A percentile compares a stretch with the other conserved stretches of the same genome.
Conservation (phyloP, 2,329 filamentous ascomycete genomes). For the Catunica adiposa region DNA sequence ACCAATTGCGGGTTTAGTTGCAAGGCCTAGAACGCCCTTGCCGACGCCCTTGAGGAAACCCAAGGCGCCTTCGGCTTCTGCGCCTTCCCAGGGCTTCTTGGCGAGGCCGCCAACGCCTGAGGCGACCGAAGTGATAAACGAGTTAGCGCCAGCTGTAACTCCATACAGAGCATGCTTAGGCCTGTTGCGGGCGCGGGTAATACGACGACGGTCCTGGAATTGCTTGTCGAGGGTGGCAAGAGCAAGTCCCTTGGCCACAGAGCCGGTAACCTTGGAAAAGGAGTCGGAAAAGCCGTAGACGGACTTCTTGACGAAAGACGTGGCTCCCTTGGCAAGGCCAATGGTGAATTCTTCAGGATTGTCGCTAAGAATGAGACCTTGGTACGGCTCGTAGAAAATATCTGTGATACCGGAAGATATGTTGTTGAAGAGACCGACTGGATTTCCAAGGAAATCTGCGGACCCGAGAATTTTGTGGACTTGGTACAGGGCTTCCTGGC, state of each 20-base stretch:
- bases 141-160: slow-evolving; percentile 87
- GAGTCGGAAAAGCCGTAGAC: slow-evolving; percentile 96
- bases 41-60: slow-evolving; percentile 97
- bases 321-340: slow-evolving; percentile 90
- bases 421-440: slow-evolving; percentile 94
- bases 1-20: slow-evolving; percentile 91
- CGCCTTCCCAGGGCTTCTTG: slow-evolving; percentile 83
- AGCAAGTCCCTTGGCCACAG: slow-evolving; percentile 87
- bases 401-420: slow-evolving; percentile 93
- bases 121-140: slow-evolving; percentile 79
- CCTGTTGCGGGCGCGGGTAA: slow-evolving; percentile 79
- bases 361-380: slow-evolving; percentile 91
- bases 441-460: slow-evolving; percentile 93
- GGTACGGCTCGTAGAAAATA: slow-evolving; percentile 98
- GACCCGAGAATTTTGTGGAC: slow-evolving; percentile 95
- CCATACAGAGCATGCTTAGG: slow-evolving; percentile 96
- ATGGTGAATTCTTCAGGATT: slow-evolving; percentile 86
- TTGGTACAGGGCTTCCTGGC: slow-evolving; percentile 87
- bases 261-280: slow-evolving; percentile 94
- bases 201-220: slow-evolving; percentile 90
- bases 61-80: slow-evolving; percentile 82
- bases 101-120: slow-evolving; percentile 88
- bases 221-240: slow-evolving; percentile 96
- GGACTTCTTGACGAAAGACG: slow-evolving; percentile 95
- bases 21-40: slow-evolving; percentile 84